Evolutionary conservation across 768 basidiomycete genomes (phyloP).

Genomic region (Pholiota microspora): DNA sequence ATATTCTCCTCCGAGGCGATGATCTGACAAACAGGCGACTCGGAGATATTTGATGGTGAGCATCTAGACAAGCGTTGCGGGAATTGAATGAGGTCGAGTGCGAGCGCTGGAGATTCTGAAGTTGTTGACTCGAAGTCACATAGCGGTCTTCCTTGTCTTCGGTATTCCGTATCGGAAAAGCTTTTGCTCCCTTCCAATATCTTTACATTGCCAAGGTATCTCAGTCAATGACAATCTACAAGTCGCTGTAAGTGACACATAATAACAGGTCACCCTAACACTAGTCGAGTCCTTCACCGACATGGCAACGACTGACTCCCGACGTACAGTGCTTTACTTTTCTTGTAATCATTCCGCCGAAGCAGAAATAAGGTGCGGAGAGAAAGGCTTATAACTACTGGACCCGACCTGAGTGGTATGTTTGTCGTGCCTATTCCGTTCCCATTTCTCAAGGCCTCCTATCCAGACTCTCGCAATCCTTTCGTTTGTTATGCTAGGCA

Average conservation of each 20-base stretch:
- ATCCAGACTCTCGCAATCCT: neutral
- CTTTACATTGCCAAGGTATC: neutral
- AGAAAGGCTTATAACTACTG: neutral
- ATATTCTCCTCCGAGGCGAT: too few relatives aligned
- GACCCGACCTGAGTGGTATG: neutral
- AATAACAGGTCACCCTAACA: neutral
- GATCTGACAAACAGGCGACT: too few relatives aligned
- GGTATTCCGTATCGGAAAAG: neutral
- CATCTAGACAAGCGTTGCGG: too few relatives aligned
- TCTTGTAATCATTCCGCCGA: neutral
- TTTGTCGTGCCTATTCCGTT: neutral
- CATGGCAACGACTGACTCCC: slow-evolving; percentile 1
- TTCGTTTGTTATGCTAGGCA: neutral
- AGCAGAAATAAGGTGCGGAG: neutral
- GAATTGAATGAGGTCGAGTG: too few relatives aligned
- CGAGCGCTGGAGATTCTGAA: too few relatives aligned
- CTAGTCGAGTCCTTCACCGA: neutral
- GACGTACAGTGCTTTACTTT: neutral
- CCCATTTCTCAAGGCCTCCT: neutral
- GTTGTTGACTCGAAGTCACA: too few relatives aligned
- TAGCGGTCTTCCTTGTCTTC: neutral
- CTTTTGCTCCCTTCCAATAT: neutral
- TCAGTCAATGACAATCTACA: neutral
- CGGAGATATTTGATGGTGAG: neutral
- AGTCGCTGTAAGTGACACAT: neutral